Base-by-base conservation (phyloP, 164 flowering plant genomes). In the Cinnamomum chago region DNA sequence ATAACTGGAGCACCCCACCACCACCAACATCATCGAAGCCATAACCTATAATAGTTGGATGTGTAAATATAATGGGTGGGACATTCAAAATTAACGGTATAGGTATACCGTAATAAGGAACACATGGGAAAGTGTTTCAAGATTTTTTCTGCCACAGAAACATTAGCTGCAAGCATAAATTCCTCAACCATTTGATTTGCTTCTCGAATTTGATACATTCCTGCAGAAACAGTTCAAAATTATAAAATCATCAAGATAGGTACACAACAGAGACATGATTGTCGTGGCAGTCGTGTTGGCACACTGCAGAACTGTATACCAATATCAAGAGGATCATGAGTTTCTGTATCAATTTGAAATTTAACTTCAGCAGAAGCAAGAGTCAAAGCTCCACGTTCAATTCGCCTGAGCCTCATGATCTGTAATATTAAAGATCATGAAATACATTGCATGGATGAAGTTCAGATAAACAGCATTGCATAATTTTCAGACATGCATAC, bases 151-250 rank as follows among this genome's bases (percentile, higher is more conserved):
- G 99, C 98, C 72, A 96, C 99, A 33, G 99, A 93, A 77, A 96
- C 85, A 89, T 96, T 96, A 76, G 99, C 99, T 68, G 98, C 98
- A 75, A 96, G 91, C 99, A 96, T 96, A 78, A 94, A 96, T 85
- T 96, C 99, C 86, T 96, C 99, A 73, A 96, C 90, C 99, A 96
- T 96, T 83, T 96, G 99, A 84, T 96, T 96, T 74, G 99, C 97
- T 82, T 96, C 99, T 72, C 97, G 87, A 79, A 96, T 96, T 84
- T 96, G 99, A 76, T 96, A 96, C 94, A 96, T 96, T 33, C 99
- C 99, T 96, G 86, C 55, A 79, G 13, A 76, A 77, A 81, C 15
- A 65, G n/a, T 25, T 52, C 33, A 40, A 62, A 28, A 2, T 28
- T 33, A 64, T 58, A 50, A 68, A 23, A 25, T 72, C 50, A 58